These are phyloP conservation scores for Alternaria gansuensis DNA, from an alignment of 2,329 filamentous ascomycete species.

Conservation along the genomic window DNA sequence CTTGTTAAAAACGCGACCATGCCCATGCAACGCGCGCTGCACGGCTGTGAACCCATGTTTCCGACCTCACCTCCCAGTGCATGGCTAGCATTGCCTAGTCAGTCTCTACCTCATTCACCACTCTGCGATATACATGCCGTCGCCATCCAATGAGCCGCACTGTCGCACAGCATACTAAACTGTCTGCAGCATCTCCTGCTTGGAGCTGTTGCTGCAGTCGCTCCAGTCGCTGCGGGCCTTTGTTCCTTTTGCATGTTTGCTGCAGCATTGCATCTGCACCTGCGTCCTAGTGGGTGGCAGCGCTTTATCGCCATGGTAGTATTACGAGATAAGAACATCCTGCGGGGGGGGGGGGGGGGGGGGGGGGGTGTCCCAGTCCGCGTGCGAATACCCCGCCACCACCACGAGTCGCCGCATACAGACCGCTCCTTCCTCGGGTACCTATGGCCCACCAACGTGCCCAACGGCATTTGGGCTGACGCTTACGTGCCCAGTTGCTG, in stretches of 20 bases:
- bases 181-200: slow-evolving; percentile 33
- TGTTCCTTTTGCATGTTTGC: slow-evolving; percentile 26
- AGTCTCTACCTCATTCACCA: slow-evolving; percentile 21
- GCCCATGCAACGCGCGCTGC: slow-evolving; percentile 30
- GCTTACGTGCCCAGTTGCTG: slow-evolving; percentile 39
- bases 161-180: slow-evolving; percentile 30
- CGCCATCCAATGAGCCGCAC: slow-evolving; percentile 34
- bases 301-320: slow-evolving; percentile 2
- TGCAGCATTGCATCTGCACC: slow-evolving; percentile 23
- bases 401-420: slow-evolving; percentile 24
- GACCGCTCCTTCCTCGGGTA: slow-evolving; percentile 26
- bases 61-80: slow-evolving; percentile 43
- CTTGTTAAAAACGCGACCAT: slow-evolving; percentile 37
- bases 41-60: slow-evolving; percentile 41
- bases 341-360: too few relatives aligned
- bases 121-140: slow-evolving; percentile 7
- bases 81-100: slow-evolving; percentile 27
- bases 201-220: slow-evolving; percentile 30
- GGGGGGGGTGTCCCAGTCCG: slow-evolving; percentile 15
- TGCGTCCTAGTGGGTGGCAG: slow-evolving; percentile 10
- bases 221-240: slow-evolving; percentile 20
- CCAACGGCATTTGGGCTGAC: slow-evolving; percentile 27
- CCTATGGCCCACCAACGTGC: slow-evolving; percentile 7
- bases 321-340: slow-evolving; percentile 28
- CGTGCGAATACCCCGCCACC: slow-evolving; percentile 25